These are phyloP conservation scores for Fusarium staphyleae DNA, from an alignment of 2,329 filamentous ascomycete genomes.

Conservation along the genomic window DNA sequence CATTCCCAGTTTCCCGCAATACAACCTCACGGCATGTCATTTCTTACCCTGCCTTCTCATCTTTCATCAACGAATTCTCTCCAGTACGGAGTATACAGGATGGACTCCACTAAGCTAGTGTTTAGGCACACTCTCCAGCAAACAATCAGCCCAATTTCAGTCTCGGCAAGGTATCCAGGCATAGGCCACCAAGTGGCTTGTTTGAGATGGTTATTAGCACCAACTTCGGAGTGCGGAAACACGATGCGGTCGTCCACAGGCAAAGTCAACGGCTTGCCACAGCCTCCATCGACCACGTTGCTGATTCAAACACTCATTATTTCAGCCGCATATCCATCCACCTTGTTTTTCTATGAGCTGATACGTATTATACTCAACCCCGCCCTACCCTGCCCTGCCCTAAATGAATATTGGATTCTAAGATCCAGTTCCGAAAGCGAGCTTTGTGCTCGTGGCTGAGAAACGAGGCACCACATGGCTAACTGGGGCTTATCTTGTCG, in stretches of 20 bases:
- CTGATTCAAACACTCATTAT: constrained; percentile 18
- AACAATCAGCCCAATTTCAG: constrained; percentile 22
- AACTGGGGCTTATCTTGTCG: constrained; percentile 27
- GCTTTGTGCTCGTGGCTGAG: constrained; percentile 27
- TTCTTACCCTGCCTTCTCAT: constrained; percentile 3
- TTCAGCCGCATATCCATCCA: constrained; percentile 26
- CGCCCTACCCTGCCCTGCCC: constrained; percentile 20
- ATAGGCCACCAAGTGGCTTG: constrained; percentile 20
- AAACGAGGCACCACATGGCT: constrained; percentile 23
- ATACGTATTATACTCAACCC: constrained; percentile 24
- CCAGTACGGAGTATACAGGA: constrained; percentile 3
- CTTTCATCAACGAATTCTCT: not conserved
- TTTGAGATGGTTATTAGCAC: constrained; percentile 30
- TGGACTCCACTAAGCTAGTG: constrained; percentile 13
- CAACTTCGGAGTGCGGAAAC: constrained; percentile 2
- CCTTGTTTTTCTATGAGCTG: constrained; percentile 13
- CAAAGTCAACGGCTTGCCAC: constrained; percentile 19
- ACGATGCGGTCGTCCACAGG: constrained; percentile 1
- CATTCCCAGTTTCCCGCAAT: not conserved
- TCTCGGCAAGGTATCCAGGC: constrained; percentile 33
- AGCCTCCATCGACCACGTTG: constrained; percentile 12
- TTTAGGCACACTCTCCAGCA: constrained; percentile 3
- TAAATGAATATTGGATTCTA: constrained; percentile 25
- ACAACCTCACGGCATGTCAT: constrained; percentile 7
- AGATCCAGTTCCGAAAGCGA: constrained; percentile 29